Percentiles rank a stretch among this genome's conserved stretches.
phyloP scores from a whole-genome alignment of 2,329 filamentous ascomycete species.

The Karstenula rhodostoma region DNA sequence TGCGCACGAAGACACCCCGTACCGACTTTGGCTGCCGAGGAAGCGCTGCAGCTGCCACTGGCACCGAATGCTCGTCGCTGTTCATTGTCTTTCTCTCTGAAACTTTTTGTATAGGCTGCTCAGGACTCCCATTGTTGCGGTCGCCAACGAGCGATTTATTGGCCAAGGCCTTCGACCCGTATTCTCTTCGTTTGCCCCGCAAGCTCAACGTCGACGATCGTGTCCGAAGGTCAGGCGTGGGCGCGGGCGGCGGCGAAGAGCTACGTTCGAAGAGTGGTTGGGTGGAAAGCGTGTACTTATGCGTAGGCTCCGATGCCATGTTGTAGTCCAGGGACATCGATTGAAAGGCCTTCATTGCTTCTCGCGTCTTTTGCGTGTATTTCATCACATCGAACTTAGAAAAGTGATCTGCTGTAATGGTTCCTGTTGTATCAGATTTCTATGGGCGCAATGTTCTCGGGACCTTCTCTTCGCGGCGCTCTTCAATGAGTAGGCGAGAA shows the following conservation, averaged over 20 bases:
- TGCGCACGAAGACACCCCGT: no score
- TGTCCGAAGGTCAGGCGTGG: background rate
- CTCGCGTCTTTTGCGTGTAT: no score
- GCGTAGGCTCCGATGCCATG: background rate
- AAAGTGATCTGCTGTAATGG: background rate
- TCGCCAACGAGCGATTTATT: background rate
- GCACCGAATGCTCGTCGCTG: no score
- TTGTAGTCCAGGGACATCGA: no score
- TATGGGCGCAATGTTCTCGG: background rate
- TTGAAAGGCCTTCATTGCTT: no score
- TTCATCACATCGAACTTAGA: background rate
- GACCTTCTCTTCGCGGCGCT: background rate
- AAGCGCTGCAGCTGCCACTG: no score
- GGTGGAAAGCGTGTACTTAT: background rate
- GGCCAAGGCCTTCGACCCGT: background rate
- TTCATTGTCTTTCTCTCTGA: no score
- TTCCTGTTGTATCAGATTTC: background rate
- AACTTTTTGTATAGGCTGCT: no score
- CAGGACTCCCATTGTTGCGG: no score
- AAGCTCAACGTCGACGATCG: background rate
- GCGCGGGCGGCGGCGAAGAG: background rate
- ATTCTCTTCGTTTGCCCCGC: background rate
- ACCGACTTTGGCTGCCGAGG: no score
- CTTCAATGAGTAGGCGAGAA: background rate
- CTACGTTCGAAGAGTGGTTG: background rate